phyloP scores from a whole-genome alignment of 805 yeast species.

The Metschnikowia lochheadii region DNA sequence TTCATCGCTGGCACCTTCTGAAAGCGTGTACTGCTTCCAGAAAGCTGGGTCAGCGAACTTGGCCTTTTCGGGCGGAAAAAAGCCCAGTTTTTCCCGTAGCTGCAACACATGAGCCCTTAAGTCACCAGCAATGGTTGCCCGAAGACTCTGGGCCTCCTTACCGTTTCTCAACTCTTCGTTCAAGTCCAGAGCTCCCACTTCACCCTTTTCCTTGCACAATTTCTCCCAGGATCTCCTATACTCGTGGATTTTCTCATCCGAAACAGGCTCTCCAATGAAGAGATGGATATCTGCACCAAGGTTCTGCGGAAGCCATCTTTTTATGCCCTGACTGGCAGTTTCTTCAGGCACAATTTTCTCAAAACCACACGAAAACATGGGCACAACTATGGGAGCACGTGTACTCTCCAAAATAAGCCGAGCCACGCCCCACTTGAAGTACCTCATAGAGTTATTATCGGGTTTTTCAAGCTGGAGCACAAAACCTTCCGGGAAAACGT shows the following conservation, averaged over 20 bases:
- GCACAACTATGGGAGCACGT: constrained; percentile 79
- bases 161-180: constrained; percentile 62
- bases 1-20: constrained; percentile 66
- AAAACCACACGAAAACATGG: constrained; percentile 81
- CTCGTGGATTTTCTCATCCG: constrained; percentile 51
- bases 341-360: constrained; percentile 84
- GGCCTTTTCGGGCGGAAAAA: constrained; percentile 60
- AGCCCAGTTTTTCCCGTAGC: constrained; percentile 35
- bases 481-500: constrained; percentile 91
- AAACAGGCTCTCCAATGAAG: constrained; percentile 66
- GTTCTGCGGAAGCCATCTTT: constrained; percentile 57
- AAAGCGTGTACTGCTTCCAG: constrained; percentile 65
- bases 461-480: constrained; percentile 84
- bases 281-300: constrained; percentile 66
- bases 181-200: constrained; percentile 55
- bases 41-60: constrained; percentile 63
- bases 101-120: constrained; percentile 61
- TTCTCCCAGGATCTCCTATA: constrained; percentile 70
- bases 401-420: constrained; percentile 80
- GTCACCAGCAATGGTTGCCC: constrained; percentile 67
- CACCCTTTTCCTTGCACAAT: constrained; percentile 52
- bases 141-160: constrained; percentile 55
- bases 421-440: constrained; percentile 93
- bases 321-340: constrained; percentile 49
- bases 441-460: constrained; percentile 80